Base-by-base conservation (phyloP, 202 grass and related monocot species). In the Schoenoplectus tabernaemontani region DNA sequence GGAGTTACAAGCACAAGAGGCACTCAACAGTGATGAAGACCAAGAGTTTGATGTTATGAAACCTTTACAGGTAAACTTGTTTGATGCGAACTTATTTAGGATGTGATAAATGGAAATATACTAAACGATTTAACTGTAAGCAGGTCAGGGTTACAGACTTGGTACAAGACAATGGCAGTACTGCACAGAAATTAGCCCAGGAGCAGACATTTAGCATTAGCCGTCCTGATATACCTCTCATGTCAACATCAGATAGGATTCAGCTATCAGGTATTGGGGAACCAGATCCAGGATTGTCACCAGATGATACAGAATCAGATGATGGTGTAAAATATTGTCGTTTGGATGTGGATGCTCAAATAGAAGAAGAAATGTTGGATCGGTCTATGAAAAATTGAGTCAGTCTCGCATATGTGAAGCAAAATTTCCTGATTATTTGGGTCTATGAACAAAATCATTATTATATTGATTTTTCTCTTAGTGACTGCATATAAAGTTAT, bases 81-180 rank as follows among this genome's bases (percentile, higher is more conserved):
- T n/a, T 8, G 28, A 61, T 50, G 6, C 9, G 26, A 36, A 13
- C 16, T 53, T 36, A 54, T 19, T 57, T 58, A 64, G 24, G 64
- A 26, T 81, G 20, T 46, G 61, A 23, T 33, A 7, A 68, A 7
- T 48, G 59, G 17, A 73, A 71, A 76, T 79, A 38, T 22, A 64
- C 68, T 81, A 39, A 76, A 16, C 37, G 70, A 81, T 86, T 64
- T 82, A 70, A 54, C 44, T 67, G 46, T 15, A 34, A 83, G 47
- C 86, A 98, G 95, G 89, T 98, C 59, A 85, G 95, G 83, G 91
- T 92, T 51, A 82, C 88, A 4, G 95, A 98, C 67, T 79, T 94
- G 63, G 89, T 92, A 64, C 72, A 86, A 4, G 56, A 76, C 61
- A 92, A 90, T 3, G 86, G 84, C 5, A 89, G 33, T 2, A 24